Evolutionary conservation across 805 yeast genomes (phyloP).

Genomic region (Pichia gijzeniarum): DNA sequence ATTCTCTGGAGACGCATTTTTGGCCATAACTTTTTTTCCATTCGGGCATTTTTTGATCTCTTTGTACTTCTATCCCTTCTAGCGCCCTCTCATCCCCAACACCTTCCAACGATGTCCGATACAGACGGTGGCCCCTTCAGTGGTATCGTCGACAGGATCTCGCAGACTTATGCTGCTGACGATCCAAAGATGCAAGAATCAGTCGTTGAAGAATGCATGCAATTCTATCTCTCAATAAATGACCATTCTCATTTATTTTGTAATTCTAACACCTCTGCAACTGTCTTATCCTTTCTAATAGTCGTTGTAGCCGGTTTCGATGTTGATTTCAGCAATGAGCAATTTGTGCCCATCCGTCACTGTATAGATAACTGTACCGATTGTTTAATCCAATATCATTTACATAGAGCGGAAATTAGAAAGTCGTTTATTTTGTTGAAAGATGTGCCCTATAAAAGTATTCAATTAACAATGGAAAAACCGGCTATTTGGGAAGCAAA

Average conservation of each 20-base stretch:
- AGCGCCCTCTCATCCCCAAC: too few species aligned
- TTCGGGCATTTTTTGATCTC: too few species aligned
- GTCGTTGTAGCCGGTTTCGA: conserved; percentile 15
- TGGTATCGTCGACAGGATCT: conserved; percentile 11
- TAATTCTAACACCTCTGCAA: conserved; percentile 9
- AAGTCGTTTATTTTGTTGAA: conserved; percentile 47
- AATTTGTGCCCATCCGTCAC: conserved; percentile 13
- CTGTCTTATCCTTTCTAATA: conserved; percentile 10
- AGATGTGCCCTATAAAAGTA: conserved; percentile 25
- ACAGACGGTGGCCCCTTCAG: neutral
- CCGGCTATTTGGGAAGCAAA: conserved; percentile 25
- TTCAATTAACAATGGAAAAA: conserved; percentile 19
- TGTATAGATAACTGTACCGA: conserved; percentile 43
- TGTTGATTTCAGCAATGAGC: conserved; percentile 30
- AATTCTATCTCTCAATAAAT: conserved; percentile 12
- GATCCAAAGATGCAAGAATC: conserved; percentile 18
- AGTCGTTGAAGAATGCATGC: conserved; percentile 36
- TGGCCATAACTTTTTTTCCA: too few species aligned
- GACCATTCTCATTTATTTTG: conserved; percentile 34
- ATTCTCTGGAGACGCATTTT: too few species aligned
- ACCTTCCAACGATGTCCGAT: neutral
- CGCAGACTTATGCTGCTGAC: conserved; percentile 27
- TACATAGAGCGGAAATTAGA: conserved; percentile 45
- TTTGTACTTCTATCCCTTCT: too few species aligned
- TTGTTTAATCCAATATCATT: conserved; percentile 49